phyloP scores from a whole-genome alignment of 768 basidiomycete genomes.

The Leccinum imitatum region DNA sequence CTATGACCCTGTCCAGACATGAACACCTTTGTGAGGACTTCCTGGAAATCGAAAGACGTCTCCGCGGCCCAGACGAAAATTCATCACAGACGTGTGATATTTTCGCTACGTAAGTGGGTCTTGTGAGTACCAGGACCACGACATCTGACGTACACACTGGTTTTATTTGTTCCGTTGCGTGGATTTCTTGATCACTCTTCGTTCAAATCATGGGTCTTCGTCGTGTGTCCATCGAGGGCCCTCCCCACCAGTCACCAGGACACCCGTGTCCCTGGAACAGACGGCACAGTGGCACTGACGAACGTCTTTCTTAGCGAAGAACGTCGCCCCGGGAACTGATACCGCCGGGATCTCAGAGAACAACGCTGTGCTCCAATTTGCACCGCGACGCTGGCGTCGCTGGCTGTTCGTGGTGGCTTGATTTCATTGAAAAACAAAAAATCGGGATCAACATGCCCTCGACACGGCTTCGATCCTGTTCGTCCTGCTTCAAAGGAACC shows the following conservation, averaged over 20 bases:
- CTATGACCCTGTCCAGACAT: neutral
- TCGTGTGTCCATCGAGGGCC: neutral
- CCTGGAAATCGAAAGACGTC: conserved; percentile 3
- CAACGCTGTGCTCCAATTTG: neutral
- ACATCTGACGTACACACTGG: neutral
- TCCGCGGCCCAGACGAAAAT: conserved; percentile 4
- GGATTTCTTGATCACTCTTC: neutral
- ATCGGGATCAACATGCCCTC: neutral
- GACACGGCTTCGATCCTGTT: neutral
- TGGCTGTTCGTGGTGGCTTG: neutral
- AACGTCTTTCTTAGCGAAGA: neutral
- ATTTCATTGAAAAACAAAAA: neutral
- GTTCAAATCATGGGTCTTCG: neutral
- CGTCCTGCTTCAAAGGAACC: neutral
- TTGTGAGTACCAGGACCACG: neutral
- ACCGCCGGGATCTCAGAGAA: neutral
- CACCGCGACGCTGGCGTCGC: neutral
- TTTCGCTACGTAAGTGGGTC: neutral
- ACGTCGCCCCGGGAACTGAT: neutral
- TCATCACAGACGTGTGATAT: neutral
- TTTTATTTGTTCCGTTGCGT: neutral
- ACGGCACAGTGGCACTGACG: neutral
- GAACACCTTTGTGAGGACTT: conserved; percentile 7
- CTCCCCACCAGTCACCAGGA: neutral
- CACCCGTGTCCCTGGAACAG: neutral